These are phyloP conservation scores for Helichrysum umbraculigerum DNA, from an alignment of 129 eudicot species.

Conservation along the genomic window DNA sequence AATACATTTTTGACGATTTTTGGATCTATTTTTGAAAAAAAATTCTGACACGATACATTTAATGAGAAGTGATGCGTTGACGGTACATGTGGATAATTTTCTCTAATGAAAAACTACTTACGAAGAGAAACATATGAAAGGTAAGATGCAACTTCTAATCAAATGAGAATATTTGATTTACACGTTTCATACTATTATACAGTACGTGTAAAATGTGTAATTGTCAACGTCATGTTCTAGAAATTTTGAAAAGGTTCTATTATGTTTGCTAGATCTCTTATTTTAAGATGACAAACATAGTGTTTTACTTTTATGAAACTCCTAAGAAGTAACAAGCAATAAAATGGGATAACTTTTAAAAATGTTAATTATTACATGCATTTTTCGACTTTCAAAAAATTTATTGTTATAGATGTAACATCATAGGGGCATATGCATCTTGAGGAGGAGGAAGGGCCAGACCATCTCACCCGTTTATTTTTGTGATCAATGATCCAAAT, in stretches of 20 bases:
- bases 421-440: too few relatives aligned
- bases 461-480: too few relatives aligned
- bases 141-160: constrained; percentile 12
- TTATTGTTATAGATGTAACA: too few relatives aligned
- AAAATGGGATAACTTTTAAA: not conserved
- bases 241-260: not conserved
- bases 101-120: not conserved
- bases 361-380: too few relatives aligned
- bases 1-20: too few relatives aligned
- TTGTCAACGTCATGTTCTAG: constrained; percentile 13
- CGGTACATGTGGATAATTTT: too few relatives aligned
- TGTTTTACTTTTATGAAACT: not conserved
- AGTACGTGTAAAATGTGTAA: constrained; percentile 7
- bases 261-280: not conserved
- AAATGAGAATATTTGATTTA: constrained; percentile 22
- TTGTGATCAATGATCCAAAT: too few relatives aligned
- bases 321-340: not conserved
- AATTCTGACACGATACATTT: too few relatives aligned
- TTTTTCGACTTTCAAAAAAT: too few relatives aligned
- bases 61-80: too few relatives aligned
- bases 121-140: constrained; percentile 16
- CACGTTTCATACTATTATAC: constrained; percentile 20
- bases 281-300: not conserved
- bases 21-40: too few relatives aligned
- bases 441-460: too few relatives aligned